These are phyloP conservation scores for Cladosporium sp. DNA, from an alignment of 2,329 filamentous ascomycete species.

Conservation along the genomic window DNA sequence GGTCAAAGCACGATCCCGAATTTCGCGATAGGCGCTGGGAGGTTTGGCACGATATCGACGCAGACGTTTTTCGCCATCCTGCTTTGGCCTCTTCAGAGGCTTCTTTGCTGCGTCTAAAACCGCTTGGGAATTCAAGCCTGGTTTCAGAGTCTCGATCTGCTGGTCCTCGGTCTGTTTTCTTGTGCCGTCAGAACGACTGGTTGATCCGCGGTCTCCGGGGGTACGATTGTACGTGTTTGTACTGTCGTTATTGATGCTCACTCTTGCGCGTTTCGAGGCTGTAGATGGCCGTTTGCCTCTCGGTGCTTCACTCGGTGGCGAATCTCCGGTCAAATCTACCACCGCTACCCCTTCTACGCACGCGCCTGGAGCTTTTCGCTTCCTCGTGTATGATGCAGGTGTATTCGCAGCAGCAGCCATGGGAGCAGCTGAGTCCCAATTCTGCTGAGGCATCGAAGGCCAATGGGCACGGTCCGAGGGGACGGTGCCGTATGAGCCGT, in stretches of 20 bases:
- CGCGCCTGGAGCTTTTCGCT: background rate
- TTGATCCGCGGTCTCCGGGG: too few relatives aligned
- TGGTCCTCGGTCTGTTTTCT: background rate
- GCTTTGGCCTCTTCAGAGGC: slow-evolving; percentile 14
- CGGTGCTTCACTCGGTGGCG: slow-evolving; percentile 3
- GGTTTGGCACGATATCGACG: slow-evolving; percentile 21
- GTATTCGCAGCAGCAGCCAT: background rate
- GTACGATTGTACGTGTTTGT: too few relatives aligned
- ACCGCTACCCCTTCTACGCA: background rate
- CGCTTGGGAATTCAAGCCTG: background rate
- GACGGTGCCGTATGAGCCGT: background rate
- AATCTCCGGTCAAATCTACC: slow-evolving; percentile 14
- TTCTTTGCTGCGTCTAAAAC: slow-evolving; percentile 4
- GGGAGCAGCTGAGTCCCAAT: background rate
- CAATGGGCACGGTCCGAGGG: background rate
- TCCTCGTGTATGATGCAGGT: background rate
- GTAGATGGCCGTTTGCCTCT: background rate
- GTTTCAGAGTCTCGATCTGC: too few relatives aligned
- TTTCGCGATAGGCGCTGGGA: slow-evolving; percentile 21
- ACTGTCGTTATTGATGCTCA: too few relatives aligned
- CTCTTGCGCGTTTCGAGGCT: background rate
- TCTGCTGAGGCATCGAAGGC: background rate
- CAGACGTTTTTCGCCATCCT: slow-evolving; percentile 23
- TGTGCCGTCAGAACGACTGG: background rate
- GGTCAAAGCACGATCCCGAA: slow-evolving; percentile 26